Evolutionary conservation across 2,329 filamentous ascomycete species (phyloP).

Genomic region (Aspergillus chevalieri): DNA sequence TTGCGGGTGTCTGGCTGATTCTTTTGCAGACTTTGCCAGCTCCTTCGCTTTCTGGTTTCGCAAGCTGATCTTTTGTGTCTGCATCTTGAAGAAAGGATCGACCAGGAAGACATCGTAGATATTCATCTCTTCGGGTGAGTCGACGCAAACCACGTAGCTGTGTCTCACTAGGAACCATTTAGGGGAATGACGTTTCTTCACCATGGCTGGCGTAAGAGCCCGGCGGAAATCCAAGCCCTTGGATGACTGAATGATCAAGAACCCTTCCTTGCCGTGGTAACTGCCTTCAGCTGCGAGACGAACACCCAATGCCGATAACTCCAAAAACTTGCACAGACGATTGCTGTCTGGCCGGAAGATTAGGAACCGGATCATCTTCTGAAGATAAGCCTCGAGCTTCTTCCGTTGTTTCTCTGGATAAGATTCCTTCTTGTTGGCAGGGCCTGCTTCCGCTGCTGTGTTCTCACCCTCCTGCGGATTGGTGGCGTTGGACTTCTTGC

Average conservation of each 20-base stretch:
- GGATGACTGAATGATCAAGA: slow-evolving; percentile 82
- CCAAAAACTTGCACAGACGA: slow-evolving; percentile 88
- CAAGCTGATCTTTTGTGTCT: slow-evolving; percentile 60
- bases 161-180: slow-evolving; percentile 99
- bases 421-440: slow-evolving; percentile 43
- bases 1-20: slow-evolving; percentile 55
- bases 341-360: slow-evolving; percentile 97
- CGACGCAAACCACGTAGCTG: slow-evolving; percentile 96
- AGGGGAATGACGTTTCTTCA: slow-evolving; percentile 76
- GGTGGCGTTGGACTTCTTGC: slow-evolving; percentile 53
- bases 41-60: slow-evolving; percentile 49
- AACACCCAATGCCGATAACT: slow-evolving; percentile 88
- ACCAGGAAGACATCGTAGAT: slow-evolving; percentile 99
- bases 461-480: slow-evolving; percentile 33
- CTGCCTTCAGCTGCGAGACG: slow-evolving; percentile 90
- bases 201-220: slow-evolving; percentile 68
- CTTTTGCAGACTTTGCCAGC: slow-evolving; percentile 59
- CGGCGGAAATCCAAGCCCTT: slow-evolving; percentile 83
- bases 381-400: slow-evolving; percentile 82
- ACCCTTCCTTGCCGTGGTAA: slow-evolving; percentile 96
- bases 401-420: slow-evolving; percentile 79
- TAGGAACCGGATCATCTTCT: slow-evolving; percentile 90
- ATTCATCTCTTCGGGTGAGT: slow-evolving; percentile 96
- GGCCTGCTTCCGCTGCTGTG: slow-evolving; percentile 29
- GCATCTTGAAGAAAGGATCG: slow-evolving; percentile 77